phyloP scores from a whole-genome alignment of 345 rosid species.

The Murraya koenigii region DNA sequence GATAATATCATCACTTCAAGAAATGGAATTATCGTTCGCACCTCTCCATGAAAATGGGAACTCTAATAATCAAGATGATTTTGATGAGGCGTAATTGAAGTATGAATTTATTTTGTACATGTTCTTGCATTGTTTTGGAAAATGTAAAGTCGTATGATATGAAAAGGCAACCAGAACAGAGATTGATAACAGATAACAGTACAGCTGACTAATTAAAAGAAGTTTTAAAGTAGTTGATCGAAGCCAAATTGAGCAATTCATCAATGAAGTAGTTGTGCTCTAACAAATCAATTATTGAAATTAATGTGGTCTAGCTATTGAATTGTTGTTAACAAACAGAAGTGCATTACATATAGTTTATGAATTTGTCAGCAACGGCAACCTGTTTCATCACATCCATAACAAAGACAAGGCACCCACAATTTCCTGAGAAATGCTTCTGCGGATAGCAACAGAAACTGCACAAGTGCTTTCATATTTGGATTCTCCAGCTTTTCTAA shows the following conservation, averaged over 20 bases:
- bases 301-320: slow-evolving; percentile 20
- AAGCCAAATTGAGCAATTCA: slow-evolving; percentile 22
- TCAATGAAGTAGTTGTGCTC: slow-evolving; percentile 20
- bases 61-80: no score
- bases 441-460: slow-evolving; percentile 22
- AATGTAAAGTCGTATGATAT: no score
- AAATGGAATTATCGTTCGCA: no score
- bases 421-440: slow-evolving; percentile 19
- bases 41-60: no score
- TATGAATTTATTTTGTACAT: no score
- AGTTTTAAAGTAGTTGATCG: slow-evolving; percentile 22
- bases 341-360: slow-evolving; percentile 22
- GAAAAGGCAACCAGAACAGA: no score
- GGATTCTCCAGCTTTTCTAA: slow-evolving; percentile 15
- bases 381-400: slow-evolving; percentile 21
- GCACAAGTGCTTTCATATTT: slow-evolving; percentile 15
- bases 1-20: no score
- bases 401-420: background rate
- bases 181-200: no score
- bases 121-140: no score
- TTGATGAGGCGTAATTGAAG: no score
- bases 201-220: slow-evolving; percentile 6
- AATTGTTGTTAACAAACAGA: slow-evolving; percentile 26
- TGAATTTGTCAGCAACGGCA: slow-evolving; percentile 24
- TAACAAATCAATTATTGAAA: slow-evolving; percentile 18